These are phyloP conservation scores for Debaryomyces subglobosus DNA, from an alignment of 1,139 yeast genomes.

Conservation along the genomic window DNA sequence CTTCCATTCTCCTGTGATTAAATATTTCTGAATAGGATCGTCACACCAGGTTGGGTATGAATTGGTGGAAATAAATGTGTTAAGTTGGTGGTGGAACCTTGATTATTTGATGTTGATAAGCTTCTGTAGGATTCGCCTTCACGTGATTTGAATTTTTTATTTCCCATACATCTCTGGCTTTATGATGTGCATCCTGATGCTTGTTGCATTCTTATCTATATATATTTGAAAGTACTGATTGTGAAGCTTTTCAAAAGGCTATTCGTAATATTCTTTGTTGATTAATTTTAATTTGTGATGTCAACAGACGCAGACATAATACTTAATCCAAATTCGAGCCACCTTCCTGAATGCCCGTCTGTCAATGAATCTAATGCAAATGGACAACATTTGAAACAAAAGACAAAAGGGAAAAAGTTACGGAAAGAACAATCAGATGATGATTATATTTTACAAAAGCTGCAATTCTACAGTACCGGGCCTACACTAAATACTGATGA, in stretches of 20 bases:
- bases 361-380: background rate
- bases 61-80: too few species aligned
- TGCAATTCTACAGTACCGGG: constrained; percentile 48
- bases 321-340: background rate
- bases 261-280: too few species aligned
- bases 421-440: constrained; percentile 64
- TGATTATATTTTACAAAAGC: constrained; percentile 49
- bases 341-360: constrained; percentile 7
- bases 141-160: background rate
- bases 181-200: background rate
- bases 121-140: background rate
- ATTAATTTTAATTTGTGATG: background rate
- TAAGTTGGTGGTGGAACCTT: background rate
- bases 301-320: constrained; percentile 2
- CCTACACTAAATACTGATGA: constrained; percentile 52
- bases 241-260: too few species aligned
- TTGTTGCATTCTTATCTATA: background rate
- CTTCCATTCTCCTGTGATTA: too few species aligned
- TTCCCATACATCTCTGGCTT: background rate
- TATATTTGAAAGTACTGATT: too few species aligned
- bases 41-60: too few species aligned
- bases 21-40: too few species aligned
- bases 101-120: background rate
- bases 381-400: background rate
- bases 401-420: constrained; percentile 13